A percentile compares a stretch with the other conserved stretches of the same genome.
These are phyloP conservation scores for Aspergillus quadrilineatus DNA, from an alignment of 2,329 filamentous ascomycete species.

Conservation along the genomic window DNA sequence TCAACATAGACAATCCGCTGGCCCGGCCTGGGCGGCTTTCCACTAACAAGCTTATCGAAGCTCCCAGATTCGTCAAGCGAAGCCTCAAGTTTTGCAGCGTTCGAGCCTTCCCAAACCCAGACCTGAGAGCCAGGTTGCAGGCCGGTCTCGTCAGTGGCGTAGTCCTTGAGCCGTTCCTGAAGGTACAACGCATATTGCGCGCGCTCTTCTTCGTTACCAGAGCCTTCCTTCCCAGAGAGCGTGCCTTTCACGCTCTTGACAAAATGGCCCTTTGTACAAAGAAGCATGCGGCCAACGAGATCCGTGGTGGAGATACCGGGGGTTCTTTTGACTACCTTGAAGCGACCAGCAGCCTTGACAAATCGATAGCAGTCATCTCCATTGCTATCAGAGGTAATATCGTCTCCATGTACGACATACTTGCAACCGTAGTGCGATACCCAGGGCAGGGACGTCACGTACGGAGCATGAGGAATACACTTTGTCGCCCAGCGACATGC, in stretches of 20 bases:
- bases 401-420: constrained; percentile 94
- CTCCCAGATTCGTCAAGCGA: constrained; percentile 59
- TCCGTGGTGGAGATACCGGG: constrained; percentile 97
- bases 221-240: constrained; percentile 70
- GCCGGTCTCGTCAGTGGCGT: constrained; percentile 83
- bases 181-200: constrained; percentile 65
- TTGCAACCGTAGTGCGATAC: constrained; percentile 93
- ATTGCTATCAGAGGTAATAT: constrained; percentile 90
- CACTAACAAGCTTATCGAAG: constrained; percentile 68
- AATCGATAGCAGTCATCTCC: constrained; percentile 98
- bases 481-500: constrained; percentile 93
- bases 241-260: constrained; percentile 73
- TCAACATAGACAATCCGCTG: constrained; percentile 93
- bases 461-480: constrained; percentile 81
- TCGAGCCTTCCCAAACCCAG: constrained; percentile 69
- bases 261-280: constrained; percentile 93
- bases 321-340: constrained; percentile 95
- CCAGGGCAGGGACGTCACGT: constrained; percentile 91
- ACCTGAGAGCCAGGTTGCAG: constrained; percentile 76
- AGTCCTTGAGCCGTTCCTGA: constrained; percentile 74
- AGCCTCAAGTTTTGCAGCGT: constrained; percentile 35
- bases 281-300: constrained; percentile 93
- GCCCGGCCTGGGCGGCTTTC: constrained; percentile 68
- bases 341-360: constrained; percentile 88
- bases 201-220: constrained; percentile 67